Percentiles rank a stretch among this genome's conserved stretches.
Conservation (phyloP, 2,329 filamentous ascomycete genomes). For the Diaporthe amygdali region DNA sequence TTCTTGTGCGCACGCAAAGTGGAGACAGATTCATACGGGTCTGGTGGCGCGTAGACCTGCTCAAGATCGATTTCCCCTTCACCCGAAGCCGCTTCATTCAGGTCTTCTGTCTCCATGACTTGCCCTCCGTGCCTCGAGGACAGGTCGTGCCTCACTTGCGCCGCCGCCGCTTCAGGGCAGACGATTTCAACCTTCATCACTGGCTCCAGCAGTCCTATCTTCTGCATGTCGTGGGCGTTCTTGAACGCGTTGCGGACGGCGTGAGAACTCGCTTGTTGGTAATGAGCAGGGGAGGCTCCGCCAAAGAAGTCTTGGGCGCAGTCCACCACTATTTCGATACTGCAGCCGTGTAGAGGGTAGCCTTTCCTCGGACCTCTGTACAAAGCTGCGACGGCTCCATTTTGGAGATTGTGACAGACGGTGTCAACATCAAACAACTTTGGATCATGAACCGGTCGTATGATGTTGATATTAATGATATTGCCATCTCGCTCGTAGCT, state of each 20-base stretch:
- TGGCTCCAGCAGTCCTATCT: constrained; percentile 81
- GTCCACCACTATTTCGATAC: constrained; percentile 74
- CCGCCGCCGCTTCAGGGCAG: constrained; percentile 82
- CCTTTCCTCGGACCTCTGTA: constrained; percentile 82
- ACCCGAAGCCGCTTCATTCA: constrained; percentile 41
- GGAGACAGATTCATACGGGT: constrained; percentile 73
- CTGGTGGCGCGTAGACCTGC: constrained; percentile 85
- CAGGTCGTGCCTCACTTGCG: constrained; percentile 82
- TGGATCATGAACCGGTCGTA: constrained; percentile 52
- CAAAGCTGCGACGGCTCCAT: constrained; percentile 82
- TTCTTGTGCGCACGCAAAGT: constrained; percentile 58
- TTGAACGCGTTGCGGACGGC: constrained; percentile 75
- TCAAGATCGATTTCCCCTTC: constrained; percentile 65
- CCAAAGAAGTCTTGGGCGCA: constrained; percentile 68
- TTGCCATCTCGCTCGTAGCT: constrained; percentile 73
- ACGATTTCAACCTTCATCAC: constrained; percentile 90
- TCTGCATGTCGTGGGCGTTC: constrained; percentile 57
- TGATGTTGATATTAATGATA: constrained; percentile 61
- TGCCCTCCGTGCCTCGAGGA: constrained; percentile 76
- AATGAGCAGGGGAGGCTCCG: constrained; percentile 68
- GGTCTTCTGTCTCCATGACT: constrained; percentile 71
- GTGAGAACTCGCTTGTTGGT: constrained; percentile 65
- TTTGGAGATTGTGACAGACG: constrained; percentile 68
- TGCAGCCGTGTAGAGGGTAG: constrained; percentile 79
- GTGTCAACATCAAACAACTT: constrained; percentile 56